phyloP scores from a whole-genome alignment of 108 stramenopile genomes.

The Cylindrotheca fusiformis region DNA sequence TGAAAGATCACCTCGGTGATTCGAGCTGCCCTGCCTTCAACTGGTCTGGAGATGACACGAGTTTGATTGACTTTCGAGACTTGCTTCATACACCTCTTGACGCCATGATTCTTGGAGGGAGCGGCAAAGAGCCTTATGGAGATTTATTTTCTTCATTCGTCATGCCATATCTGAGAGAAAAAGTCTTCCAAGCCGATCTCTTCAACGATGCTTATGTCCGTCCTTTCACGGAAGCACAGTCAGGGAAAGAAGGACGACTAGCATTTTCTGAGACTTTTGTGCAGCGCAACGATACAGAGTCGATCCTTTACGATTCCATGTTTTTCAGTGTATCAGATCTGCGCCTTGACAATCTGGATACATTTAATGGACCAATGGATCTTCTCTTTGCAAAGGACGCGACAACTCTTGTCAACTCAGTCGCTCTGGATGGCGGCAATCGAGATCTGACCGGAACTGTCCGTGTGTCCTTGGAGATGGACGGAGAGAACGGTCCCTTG shows the following conservation, averaged over 20 bases:
- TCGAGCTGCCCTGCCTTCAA: background rate
- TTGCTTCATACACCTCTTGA: constrained; percentile 40
- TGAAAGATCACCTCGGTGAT: constrained; percentile 9
- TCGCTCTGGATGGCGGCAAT: constrained; percentile 4
- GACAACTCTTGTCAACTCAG: constrained; percentile 7
- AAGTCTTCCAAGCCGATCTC: constrained; percentile 4
- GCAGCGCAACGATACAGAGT: background rate
- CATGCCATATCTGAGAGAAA: constrained; percentile 12
- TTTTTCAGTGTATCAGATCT: constrained; percentile 22
- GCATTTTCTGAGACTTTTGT: constrained; percentile 3
- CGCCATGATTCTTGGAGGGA: constrained; percentile 19
- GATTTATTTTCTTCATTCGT: constrained; percentile 28
- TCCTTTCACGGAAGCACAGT: constrained; percentile 21
- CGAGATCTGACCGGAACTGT: constrained; percentile 7
- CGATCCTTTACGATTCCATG: constrained; percentile 16
- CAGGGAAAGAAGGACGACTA: constrained; percentile 16
- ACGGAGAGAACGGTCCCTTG: constrained; percentile 41
- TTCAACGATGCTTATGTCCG: constrained; percentile 19
- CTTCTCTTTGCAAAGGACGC: constrained; percentile 15
- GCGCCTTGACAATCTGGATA: constrained; percentile 20
- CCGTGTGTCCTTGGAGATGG: constrained; percentile 34
- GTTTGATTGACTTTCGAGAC: constrained; percentile 63
- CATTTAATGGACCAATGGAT: constrained; percentile 4
- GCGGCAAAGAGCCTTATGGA: constrained; percentile 31
- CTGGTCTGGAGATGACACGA: background rate